Base-by-base conservation (phyloP, 75 land plant species). In the Cryptomeria japonica region DNA sequence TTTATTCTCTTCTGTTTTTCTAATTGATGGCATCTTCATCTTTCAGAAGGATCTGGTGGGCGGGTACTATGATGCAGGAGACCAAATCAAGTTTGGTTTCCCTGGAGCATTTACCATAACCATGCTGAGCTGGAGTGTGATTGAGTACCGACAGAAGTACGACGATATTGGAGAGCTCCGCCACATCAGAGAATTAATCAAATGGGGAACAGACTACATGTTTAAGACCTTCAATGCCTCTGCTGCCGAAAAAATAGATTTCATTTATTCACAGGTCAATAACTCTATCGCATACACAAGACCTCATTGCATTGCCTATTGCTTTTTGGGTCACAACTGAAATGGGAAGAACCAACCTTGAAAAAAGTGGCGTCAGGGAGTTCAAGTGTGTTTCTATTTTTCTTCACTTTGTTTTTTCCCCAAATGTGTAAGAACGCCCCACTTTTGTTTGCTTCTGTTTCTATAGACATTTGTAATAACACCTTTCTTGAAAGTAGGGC, bases 121-220 rank as follows among this genome's bases (percentile, higher is more conserved):
- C 31, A 87, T 95, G 90, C 89, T 97, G 64, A 95, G 97, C 77
- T 97, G 99, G 99, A 93, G 93, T 46, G 95, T 93, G 85, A 92
- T 97, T 28, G 99, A 97, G 89, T 97, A 97, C 80, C 89, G 91
- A 28, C 84, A 91, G 44, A 97, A 96, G 82, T 96, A 94, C 84
- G 64, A 90, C 41, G 92, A 91, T 10, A 73, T 91, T 22, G 93
- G 93, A 0, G 99, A 97, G 86, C 88, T 90, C n/a, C 88, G 92
- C 32, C 99, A 97, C 85, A 90, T 94, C 32, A 91, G 88, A 82
- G 96, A 96, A 58, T 87, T 96, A 80, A 97, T 97, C 85, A 95
- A 93, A 86, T 96, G 99, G 99, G 99, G 99, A 5, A 92, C 96
- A 36, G 96, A 97, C 80, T 97, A 97, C 86, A 87, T 97, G 86